Conservation (phyloP, 1,139 yeast genomes). For the Kazachstania sp. region DNA sequence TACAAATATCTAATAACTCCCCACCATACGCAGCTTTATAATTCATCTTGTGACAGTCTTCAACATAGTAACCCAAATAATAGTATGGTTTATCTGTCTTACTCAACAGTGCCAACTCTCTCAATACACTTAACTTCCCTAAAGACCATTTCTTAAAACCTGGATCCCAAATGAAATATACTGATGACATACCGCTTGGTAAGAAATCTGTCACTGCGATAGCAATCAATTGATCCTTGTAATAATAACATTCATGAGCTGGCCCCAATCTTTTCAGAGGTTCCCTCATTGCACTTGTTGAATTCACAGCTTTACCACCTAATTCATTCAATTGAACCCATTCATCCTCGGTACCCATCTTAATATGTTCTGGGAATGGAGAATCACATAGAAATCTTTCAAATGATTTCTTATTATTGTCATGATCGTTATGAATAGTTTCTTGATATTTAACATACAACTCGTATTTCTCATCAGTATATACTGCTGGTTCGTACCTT, state of each 20-base stretch:
- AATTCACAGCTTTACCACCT: slow-evolving; percentile 18
- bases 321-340: slow-evolving; percentile 32
- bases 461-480: slow-evolving; percentile 52
- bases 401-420: slow-evolving; percentile 44
- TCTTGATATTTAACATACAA: slow-evolving; percentile 65
- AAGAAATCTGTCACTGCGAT: slow-evolving; percentile 70
- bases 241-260: slow-evolving; percentile 70
- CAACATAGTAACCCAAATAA: slow-evolving; percentile 70
- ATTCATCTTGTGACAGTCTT: slow-evolving; percentile 72
- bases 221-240: slow-evolving; percentile 57
- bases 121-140: slow-evolving; percentile 69
- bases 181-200: slow-evolving; percentile 72
- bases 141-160: slow-evolving; percentile 60
- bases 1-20: slow-evolving; percentile 50
- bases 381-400: slow-evolving; percentile 57
- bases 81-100: slow-evolving; percentile 40
- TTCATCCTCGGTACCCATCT: slow-evolving; percentile 23
- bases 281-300: background rate
- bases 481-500: slow-evolving; percentile 45
- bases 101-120: slow-evolving; percentile 50
- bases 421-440: slow-evolving; percentile 53
- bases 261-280: slow-evolving; percentile 36
- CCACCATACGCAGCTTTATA: slow-evolving; percentile 78
- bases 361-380: slow-evolving; percentile 42
- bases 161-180: slow-evolving; percentile 86